These are phyloP conservation scores for Plenodomus biglobosus DNA, from an alignment of 2,329 filamentous ascomycete species.

Conservation along the genomic window DNA sequence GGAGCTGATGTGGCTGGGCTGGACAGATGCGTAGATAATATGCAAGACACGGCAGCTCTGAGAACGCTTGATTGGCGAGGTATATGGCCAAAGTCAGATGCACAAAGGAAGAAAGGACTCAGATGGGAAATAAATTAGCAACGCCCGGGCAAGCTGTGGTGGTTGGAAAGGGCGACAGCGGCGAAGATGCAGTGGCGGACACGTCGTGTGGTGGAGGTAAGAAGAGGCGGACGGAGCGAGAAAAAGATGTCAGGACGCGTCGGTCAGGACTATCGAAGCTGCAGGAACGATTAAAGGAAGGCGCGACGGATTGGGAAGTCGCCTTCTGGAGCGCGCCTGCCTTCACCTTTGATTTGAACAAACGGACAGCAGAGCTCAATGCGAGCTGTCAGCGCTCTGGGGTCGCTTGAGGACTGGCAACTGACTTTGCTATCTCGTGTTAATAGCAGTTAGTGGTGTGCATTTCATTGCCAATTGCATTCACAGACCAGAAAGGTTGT, in stretches of 20 bases:
- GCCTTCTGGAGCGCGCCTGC: conserved; percentile 7
- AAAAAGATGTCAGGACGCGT: conserved; percentile 6
- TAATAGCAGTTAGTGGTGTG: no score
- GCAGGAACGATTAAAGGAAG: conserved; percentile 9
- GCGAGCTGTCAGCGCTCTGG: no score
- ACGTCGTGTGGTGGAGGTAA: conserved; percentile 1
- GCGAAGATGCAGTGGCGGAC: conserved; percentile 5
- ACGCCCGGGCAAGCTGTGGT: conserved; percentile 4
- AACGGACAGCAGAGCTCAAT: not conserved
- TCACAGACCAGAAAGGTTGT: no score
- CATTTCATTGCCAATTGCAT: no score
- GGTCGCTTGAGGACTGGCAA: no score
- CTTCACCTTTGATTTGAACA: conserved; percentile 10
- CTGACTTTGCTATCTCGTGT: no score
- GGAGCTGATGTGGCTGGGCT: conserved; percentile 26
- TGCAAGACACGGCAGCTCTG: conserved; percentile 33
- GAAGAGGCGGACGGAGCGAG: conserved; percentile 9
- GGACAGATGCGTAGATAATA: conserved; percentile 41
- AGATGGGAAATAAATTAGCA: conserved; percentile 31
- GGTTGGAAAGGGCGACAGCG: conserved; percentile 24
- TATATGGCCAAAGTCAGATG: conserved; percentile 44
- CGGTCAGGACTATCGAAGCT: conserved; percentile 11
- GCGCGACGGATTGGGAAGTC: conserved; percentile 14
- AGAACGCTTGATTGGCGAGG: conserved; percentile 30
- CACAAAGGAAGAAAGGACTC: conserved; percentile 28